These are phyloP conservation scores for Ziziphus jujuba DNA, from an alignment of 306 rosid species.

Conservation along the genomic window DNA sequence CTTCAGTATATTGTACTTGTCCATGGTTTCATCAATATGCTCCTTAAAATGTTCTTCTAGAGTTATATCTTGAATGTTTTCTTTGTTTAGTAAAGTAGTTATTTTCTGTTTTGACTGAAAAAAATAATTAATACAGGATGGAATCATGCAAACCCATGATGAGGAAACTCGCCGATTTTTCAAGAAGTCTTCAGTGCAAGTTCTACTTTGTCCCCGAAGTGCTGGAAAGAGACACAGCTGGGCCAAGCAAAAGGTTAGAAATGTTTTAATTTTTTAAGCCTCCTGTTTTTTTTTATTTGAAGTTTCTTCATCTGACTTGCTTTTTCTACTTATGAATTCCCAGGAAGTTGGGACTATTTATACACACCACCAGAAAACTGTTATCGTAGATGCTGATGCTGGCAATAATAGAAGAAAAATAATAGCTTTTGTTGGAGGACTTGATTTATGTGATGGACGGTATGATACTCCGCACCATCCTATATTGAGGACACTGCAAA, in stretches of 20 bases:
- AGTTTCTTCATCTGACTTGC: constrained; percentile 14
- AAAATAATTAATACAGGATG: constrained; percentile 58
- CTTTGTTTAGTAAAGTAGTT: constrained; percentile 12
- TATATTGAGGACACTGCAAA: constrained; percentile 66
- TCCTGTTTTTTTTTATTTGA: background rate
- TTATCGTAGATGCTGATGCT: constrained; percentile 90
- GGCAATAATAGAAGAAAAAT: constrained; percentile 76
- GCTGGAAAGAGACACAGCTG: constrained; percentile 95
- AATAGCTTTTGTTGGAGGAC: constrained; percentile 94
- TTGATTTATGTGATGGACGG: constrained; percentile 94
- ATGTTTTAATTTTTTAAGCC: constrained; percentile 5
- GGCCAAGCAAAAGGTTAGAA: constrained; percentile 75
- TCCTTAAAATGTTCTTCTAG: constrained; percentile 5
- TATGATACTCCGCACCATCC: constrained; percentile 85
- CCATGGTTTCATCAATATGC: background rate
- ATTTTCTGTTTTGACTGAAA: constrained; percentile 8
- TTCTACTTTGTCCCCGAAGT: constrained; percentile 81
- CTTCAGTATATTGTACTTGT: background rate
- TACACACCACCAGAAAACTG: constrained; percentile 98
- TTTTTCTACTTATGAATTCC: constrained; percentile 24
- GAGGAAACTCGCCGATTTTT: constrained; percentile 95
- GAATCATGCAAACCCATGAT: constrained; percentile 95
- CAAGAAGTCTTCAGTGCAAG: constrained; percentile 91
- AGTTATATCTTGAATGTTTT: background rate
- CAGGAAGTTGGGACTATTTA: constrained; percentile 95